Evolutionary conservation across 2,329 filamentous ascomycete genomes (phyloP), one percentile per base, ranked within the genome.

Genomic region (Immersiporthe knoxdaviesiana): DNA sequence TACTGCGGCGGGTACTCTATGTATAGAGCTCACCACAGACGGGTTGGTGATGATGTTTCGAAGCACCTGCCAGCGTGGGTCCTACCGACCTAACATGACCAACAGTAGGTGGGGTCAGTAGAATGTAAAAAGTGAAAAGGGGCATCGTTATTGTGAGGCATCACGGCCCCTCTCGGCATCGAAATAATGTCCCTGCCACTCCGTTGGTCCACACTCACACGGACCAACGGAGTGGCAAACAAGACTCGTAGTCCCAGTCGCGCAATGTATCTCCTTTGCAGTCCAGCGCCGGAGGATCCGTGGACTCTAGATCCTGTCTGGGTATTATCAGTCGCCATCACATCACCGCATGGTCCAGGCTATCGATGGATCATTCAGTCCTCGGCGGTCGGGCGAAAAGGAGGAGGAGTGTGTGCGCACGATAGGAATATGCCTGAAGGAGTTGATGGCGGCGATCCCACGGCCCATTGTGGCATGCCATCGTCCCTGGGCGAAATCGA

Each of bases 361-460:
- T n/a, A 14, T 32, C 30, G 16, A 37, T 11, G 21, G 30, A 37
- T 12, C 8, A 37, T n/a, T 21, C 30, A n/a, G 8, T 35, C 32
- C 32, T 37, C 18, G 56, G 30, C 56, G 3, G n/a, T 14, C 44
- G 12, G 12, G 35, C n/a, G 8, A 30, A 27, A 44, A 37, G 59
- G 44, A n/a, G n/a, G n/a, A n/a, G n/a, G n/a, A n/a, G n/a, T n/a
- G 52, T 7, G 52, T 54, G 50, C 24, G 1, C 2, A 11, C 5
- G 37, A 37, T 6, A 27, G 37, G 35, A 37, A 27, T 44, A 24
- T 64, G 44, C 62, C 62, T 64, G 62, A 64, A 64, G 62, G 47
- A 64, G 62, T 32, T 35, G 44, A 47, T 52, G 62, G 47, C 62
- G 44, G 62, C 47, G 21, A 37, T 64, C 47, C 62, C 47, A 54